These are phyloP conservation scores for Micractinium sp. DNA, from an alignment of 139 green algal genomes.

Conservation along the genomic window DNA sequence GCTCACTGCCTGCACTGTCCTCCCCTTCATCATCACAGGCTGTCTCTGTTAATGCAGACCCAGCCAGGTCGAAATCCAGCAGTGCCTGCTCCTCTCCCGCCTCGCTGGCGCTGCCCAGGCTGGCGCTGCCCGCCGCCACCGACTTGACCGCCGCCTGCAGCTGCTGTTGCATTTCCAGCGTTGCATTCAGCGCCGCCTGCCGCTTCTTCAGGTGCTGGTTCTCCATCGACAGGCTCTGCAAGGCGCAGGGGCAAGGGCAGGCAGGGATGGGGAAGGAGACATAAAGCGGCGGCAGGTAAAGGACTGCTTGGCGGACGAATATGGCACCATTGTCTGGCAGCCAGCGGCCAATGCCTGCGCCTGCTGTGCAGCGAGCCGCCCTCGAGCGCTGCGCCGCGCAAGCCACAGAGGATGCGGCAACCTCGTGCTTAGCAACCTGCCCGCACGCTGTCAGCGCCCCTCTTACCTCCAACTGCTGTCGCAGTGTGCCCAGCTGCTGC, in stretches of 20 bases:
- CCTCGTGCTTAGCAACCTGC: too few species aligned
- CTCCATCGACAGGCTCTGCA: conserved; percentile 1
- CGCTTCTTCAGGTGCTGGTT: conserved; percentile 29
- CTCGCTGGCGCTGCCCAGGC: background rate
- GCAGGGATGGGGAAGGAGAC: background rate
- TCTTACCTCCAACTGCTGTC: conserved; percentile 7
- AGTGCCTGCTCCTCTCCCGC: background rate
- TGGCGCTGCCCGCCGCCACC: background rate
- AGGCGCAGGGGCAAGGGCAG: background rate
- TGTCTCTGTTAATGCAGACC: background rate
- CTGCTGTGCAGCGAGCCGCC: background rate
- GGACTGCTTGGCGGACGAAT: background rate
- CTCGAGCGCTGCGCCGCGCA: background rate
- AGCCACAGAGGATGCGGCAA: background rate
- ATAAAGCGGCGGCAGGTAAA: background rate
- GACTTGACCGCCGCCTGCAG: background rate
- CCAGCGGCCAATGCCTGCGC: too few species aligned
- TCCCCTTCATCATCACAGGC: background rate
- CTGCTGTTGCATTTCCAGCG: conserved; percentile 21
- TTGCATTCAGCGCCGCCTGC: conserved; percentile 17
- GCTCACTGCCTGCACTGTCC: background rate
- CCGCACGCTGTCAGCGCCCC: background rate
- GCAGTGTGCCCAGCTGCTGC: conserved; percentile 11
- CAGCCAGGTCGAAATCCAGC: background rate
- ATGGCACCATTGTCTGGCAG: background rate